These are phyloP conservation scores for Scutellaria minor DNA, from an alignment of 257 asterid genomes.

Conservation along the genomic window DNA sequence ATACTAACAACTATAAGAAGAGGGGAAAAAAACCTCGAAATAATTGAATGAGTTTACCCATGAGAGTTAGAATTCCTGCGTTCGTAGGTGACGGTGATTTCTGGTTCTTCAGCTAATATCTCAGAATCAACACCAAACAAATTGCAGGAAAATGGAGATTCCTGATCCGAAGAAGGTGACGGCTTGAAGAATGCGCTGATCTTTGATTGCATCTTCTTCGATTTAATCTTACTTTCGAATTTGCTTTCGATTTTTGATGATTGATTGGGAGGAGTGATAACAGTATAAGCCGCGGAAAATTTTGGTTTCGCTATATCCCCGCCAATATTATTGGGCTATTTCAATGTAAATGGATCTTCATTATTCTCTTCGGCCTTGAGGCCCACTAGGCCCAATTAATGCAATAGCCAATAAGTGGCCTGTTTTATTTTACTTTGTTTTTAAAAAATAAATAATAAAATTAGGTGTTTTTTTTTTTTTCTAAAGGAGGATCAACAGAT, in stretches of 20 bases:
- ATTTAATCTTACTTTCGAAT: not conserved
- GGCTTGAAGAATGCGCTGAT: constrained; percentile 66
- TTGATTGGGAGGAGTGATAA: not conserved
- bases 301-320: constrained; percentile 10
- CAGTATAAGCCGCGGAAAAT: not conserved
- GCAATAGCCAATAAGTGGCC: no score
- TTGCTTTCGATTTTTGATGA: not conserved
- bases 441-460: no score
- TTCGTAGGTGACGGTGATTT: constrained; percentile 49
- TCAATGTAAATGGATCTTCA: not conserved
- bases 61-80: constrained; percentile 29
- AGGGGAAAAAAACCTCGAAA: not conserved
- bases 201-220: constrained; percentile 57
- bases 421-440: no score
- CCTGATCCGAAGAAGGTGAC: constrained; percentile 31
- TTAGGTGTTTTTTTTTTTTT: no score
- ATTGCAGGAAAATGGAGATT: constrained; percentile 32
- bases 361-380: not conserved
- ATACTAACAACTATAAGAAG: not conserved
- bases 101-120: constrained; percentile 33
- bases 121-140: constrained; percentile 25
- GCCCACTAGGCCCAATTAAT: not conserved
- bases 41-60: constrained; percentile 36
- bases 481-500: no score
- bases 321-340: constrained; percentile 11